These are phyloP conservation scores for Raphanus hybrid DNA, from an alignment of 441 rosid genomes.

Conservation along the genomic window DNA sequence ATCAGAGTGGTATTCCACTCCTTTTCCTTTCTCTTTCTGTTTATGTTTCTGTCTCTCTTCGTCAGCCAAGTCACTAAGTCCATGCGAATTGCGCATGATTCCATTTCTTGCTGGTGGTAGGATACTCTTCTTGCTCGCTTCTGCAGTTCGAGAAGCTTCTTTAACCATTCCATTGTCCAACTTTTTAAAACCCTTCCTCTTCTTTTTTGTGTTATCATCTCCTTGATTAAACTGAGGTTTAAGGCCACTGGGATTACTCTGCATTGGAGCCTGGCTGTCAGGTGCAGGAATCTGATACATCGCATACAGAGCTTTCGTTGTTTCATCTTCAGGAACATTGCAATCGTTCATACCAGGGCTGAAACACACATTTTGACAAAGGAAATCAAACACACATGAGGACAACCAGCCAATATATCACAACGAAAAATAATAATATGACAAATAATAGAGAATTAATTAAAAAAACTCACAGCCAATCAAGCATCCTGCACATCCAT, in stretches of 20 bases:
- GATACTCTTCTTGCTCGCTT: conserved; percentile 37
- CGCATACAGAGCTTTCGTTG: conserved; percentile 66
- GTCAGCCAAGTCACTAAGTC: conserved; percentile 46
- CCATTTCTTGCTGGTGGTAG: conserved; percentile 42
- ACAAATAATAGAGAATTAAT: conserved; percentile 15
- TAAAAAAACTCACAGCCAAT: conserved; percentile 88
- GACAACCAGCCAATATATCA: conserved; percentile 12
- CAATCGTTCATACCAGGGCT: conserved; percentile 94
- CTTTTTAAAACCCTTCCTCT: conserved; percentile 34
- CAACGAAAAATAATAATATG: background rate
- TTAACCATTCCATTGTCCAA: conserved; percentile 35
- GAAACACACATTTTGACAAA: conserved; percentile 40
- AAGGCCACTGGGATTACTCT: conserved; percentile 43
- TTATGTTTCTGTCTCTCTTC: conserved; percentile 57
- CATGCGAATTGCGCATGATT: conserved; percentile 49
- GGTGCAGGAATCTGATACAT: conserved; percentile 54
- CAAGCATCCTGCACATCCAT: conserved; percentile 94
- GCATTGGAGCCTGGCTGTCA: conserved; percentile 52
- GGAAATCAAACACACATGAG: conserved; percentile 31
- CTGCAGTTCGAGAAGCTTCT: conserved; percentile 36
- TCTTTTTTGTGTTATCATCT: conserved; percentile 28
- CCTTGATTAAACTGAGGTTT: conserved; percentile 8
- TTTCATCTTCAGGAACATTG: conserved; percentile 73
- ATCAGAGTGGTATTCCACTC: conserved; percentile 54
- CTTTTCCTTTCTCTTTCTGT: conserved; percentile 73